Conservation (phyloP, 805 yeast species). For the Ogataea populi-albae region DNA sequence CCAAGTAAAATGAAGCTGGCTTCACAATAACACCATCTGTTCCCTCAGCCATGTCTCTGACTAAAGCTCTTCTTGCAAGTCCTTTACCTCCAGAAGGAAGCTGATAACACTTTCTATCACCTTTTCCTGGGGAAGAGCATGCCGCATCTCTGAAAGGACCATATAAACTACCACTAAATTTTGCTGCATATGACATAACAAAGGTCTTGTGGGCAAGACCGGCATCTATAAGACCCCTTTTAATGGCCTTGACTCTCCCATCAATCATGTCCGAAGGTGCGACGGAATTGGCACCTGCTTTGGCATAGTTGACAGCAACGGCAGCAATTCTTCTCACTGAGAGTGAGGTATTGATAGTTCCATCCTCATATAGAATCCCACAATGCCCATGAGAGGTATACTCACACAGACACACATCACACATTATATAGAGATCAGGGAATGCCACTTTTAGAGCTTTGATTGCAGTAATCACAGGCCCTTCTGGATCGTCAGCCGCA, state of each 20-base stretch:
- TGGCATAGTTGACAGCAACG: slow-evolving; percentile 92
- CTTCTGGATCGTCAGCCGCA: slow-evolving; percentile 92
- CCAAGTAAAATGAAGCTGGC: slow-evolving; percentile 94
- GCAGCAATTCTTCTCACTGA: slow-evolving; percentile 85
- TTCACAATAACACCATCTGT: slow-evolving; percentile 94
- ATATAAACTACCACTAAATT: slow-evolving; percentile 84
- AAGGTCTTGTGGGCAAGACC: slow-evolving; percentile 83
- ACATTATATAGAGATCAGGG: slow-evolving; percentile 83
- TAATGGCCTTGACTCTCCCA: slow-evolving; percentile 88
- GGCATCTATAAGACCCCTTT: slow-evolving; percentile 74
- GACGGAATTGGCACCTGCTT: slow-evolving; percentile 92
- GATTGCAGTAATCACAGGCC: slow-evolving; percentile 86
- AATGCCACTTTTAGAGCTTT: slow-evolving; percentile 59
- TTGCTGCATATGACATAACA: slow-evolving; percentile 92
- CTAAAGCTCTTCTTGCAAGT: slow-evolving; percentile 85
- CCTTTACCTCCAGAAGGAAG: slow-evolving; percentile 92
- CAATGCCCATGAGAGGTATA: slow-evolving; percentile 98
- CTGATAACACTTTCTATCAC: slow-evolving; percentile 92
- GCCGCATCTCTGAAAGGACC: slow-evolving; percentile 99
- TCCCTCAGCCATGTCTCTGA: slow-evolving; percentile 86
- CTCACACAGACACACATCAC: slow-evolving; percentile 96
- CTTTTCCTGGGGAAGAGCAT: slow-evolving; percentile 81
- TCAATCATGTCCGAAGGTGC: slow-evolving; percentile 99
- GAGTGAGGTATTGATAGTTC: slow-evolving; percentile 69
- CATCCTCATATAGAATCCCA: slow-evolving; percentile 86